Evolutionary conservation across 768 basidiomycete species (phyloP), one percentile per base, ranked within the genome.

Genomic region (Tulasnella sp.): DNA sequence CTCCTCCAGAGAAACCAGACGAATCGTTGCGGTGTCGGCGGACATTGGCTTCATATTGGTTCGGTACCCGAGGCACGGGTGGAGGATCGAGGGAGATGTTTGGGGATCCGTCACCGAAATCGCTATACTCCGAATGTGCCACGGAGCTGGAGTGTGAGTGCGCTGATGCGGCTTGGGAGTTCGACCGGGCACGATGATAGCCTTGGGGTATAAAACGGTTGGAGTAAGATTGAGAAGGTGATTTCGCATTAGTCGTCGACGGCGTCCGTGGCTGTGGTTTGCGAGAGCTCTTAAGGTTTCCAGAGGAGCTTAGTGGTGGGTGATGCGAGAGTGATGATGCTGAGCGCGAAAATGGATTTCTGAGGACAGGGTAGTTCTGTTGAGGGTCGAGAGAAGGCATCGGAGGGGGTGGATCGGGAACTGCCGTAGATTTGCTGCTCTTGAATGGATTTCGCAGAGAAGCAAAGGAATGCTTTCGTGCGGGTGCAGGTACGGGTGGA

Each of bases 381-480:
- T 67, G 61, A 26, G 61, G 61, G 76, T 94, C 92, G 40, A 94
- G 83, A 46, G 86, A 85, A 18, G 93, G 94, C 75, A 95, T 86
- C n/a, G 93, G 93, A 32, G 93, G 94, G 23, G 79, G 78, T 7
- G 90, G 85, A 11, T 83, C 83, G 37, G 79, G 79, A n/a, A 91
- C 89, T 73, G 83, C 86, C 75, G 84, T 57, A 13, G 70, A 42
- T 81, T 88, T 93, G 77, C 87, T 87, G 69, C 88, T 89, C 84
- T 93, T 95, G 87, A 95, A 94, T 4, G 93, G 93, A 82, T 94
- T 94, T 55, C 93, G 90, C 79, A 95, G 90, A 20, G 93, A 94
- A 2, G 93, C 93, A 79, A 95, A 94, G 0, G 93, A 95, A 3
- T 92, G 84, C 81, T 95, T 95, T 85, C 93, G 93, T 61, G 89